Base-by-base conservation (phyloP, 768 basidiomycete species). In the Collybiopsis luxurians region DNA sequence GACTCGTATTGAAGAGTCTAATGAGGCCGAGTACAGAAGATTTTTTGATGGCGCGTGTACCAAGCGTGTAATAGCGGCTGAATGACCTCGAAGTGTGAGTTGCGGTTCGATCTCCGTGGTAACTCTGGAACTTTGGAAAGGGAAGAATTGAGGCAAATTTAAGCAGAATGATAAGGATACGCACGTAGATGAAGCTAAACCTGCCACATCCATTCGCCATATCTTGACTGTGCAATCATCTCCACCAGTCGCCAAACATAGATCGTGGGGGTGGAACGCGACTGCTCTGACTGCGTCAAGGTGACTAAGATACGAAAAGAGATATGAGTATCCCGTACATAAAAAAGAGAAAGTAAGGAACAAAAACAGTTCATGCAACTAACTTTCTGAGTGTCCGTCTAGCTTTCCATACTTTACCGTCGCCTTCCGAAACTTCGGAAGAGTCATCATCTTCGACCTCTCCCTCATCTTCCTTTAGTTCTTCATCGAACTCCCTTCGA, bases 221-320 rank as follows among this genome's bases (percentile, higher is more conserved):
- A 98, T 83, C 71, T 99, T 99, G 54, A 98, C 87, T 6, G 93
- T 95, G 68, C 85, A 91, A 67, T 99, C 97, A 67, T 98, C 96
- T 27, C 95, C 92, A 23, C 89, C 97, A 45, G 90, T 93, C n/a
- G 90, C 95, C 53, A 98, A 74, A 64, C 87, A 87, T 43, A 93
- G 73, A 61, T 92, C 91, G 34, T 77, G 87, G 1, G 91, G 91
- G 66, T 94, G 92, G 80, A 97, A 96, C 0, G 91, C 87, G 23
- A 98, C 76, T 6, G 92, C 87, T 53, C 95, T 86, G 39, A 97
- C 94, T 13, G 92, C 86, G 70, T 98, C 96, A 59, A 99, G 77
- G 71, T 99, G 97, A 70, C 94, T 96, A 58, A 45, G 42, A 59
- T 31, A 42, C 53, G 64, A 47, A 26, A 50, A 56, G 49, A 46